Base-by-base conservation (phyloP, 192 early-diverging fungal species). In the Linnemannia hyalina region DNA sequence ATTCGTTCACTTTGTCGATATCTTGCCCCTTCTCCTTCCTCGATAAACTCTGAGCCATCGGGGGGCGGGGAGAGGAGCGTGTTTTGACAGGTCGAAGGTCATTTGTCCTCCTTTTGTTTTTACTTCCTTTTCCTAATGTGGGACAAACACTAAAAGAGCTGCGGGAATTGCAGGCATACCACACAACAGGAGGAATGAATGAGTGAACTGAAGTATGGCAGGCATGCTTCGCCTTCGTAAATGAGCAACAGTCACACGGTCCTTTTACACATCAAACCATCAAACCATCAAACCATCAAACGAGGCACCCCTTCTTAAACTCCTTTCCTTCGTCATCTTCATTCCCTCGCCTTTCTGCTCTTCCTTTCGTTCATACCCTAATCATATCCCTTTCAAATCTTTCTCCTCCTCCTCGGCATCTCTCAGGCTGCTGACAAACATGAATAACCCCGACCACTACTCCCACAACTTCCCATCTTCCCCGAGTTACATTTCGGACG, bases 401-500 rank as follows among this genome's bases (percentile, higher is more conserved):
- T 23, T 57, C 23, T 10, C 55, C 52, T 55, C 52, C 22, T 57
- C 23, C 55, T 32, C 11, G 60, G 60, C 60, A 15, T 15, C 2
- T 26, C 10, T 15, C 60, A 65, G 60, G 29, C 60, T 65, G 29
- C 60, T 32, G 29, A 65, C 29, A 26, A 65, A 29, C 54, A 41
- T 57, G 55, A 42, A 35, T 60, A 65, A 41, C 18, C 26, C 29
- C n/a, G 63, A 41, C 57, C 77, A 74, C 42, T 70, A 68, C 29
- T 32, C 38, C 10, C 71, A 75, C 47, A 54, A 18, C n/a, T 52
- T 69, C 9, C 79, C 76, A 47, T 26, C 70, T 4, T 73, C 70
- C 36, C 76, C 81, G 18, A 38, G 70, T 4, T 60, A 78, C 63
- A 73, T 72, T 70, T 85, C 83, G 26, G 83, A 65, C 29, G 60